Base-by-base conservation (phyloP, 805 yeast species). In the Nakazawaea pomicola region DNA sequence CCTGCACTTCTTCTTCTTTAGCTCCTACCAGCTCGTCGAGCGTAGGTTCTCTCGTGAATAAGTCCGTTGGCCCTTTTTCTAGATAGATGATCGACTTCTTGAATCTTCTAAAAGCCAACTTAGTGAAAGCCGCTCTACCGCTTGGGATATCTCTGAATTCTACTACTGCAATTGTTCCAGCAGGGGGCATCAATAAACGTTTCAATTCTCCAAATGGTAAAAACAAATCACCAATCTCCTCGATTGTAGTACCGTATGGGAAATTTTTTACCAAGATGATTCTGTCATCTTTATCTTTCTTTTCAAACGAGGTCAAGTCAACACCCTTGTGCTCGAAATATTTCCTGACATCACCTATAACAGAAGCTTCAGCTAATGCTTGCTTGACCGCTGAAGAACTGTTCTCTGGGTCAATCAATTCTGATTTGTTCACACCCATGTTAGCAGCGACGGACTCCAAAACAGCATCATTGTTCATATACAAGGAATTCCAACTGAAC, bases 331-430 rank as follows among this genome's bases (percentile, higher is more conserved):
- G 62, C 58, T 88, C 95, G 60, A 93, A 93, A 62, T 80, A 93
- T 51, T 78, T 77, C 55, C 96, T 76, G 10, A 93, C 95, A 60
- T 83, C 93, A 33, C 90, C 93, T 54, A 93, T 81, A 14, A 90
- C 96, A 55, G 89, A 93, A 2, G 97, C 95, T 65, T 93, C 99
- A 0, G 99, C 98, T 48, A 93, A 72, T 0, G 99, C 98, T 62
- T 90, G 98, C 57, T 90, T 87, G 11, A 93, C 98, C 1, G 96
- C 97, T 39, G 95, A 83, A 45, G 72, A 80, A 6, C 95, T 74
- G 49, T 80, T 86, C 51, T 87, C 84, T 1, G 96, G 91, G 59
- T 93, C 95, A 46, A 93, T 75, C 54, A 93, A 71, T 43, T 88
- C 87, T 6, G 93, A 71, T 60, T 91, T 93, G 20, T 79, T 58